Evolutionary conservation across 306 rosid genomes (phyloP), one percentile per base, ranked within the genome.

Genomic region (Astragalus glycyphyllos): DNA sequence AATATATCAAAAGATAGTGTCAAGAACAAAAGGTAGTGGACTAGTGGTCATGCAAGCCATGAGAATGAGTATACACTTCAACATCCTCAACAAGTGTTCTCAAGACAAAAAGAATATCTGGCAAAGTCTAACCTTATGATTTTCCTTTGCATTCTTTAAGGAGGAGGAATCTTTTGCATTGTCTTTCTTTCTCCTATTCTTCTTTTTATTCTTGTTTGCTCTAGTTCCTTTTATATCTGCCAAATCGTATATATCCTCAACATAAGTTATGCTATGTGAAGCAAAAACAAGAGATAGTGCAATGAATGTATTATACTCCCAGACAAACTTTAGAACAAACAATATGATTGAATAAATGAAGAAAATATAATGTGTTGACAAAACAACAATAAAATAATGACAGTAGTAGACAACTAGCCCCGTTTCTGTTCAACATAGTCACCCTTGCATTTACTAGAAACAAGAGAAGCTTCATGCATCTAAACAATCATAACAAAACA

Each of bases 141-240:
- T 73, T 51, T 88, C 86, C 55, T 81, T 76, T 63, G 69, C 76
- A 71, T 58, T 84, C 71, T 66, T 48, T 53, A 78, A 81, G 74
- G 84, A 78, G 74, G 84, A 78, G 66, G 84, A 84, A 78, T 83
- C 89, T 80, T 87, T 87, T 63, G 69, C 65, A n/a, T 82, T 84
- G 61, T 87, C 89, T 68, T 83, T 89, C 81, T 86, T 81, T 72
- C 95, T 83, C 42, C 96, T 88, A 72, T 86, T 88, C 84, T 89
- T 89, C 88, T 90, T 92, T 82, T 88, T 92, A 73, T 76, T 89
- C 79, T 88, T 92, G 74, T 67, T 86, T 62, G 84, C 60, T 78
- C 84, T 78, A 38, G 75, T 73, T 20, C 82, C 90, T 74, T 84
- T 92, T 54, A 84, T 67, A 65, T 86, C 96, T 92, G 90, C 41